Evolutionary conservation across 2,329 filamentous ascomycete species (phyloP).

Genomic region (Penicillium sp.): DNA sequence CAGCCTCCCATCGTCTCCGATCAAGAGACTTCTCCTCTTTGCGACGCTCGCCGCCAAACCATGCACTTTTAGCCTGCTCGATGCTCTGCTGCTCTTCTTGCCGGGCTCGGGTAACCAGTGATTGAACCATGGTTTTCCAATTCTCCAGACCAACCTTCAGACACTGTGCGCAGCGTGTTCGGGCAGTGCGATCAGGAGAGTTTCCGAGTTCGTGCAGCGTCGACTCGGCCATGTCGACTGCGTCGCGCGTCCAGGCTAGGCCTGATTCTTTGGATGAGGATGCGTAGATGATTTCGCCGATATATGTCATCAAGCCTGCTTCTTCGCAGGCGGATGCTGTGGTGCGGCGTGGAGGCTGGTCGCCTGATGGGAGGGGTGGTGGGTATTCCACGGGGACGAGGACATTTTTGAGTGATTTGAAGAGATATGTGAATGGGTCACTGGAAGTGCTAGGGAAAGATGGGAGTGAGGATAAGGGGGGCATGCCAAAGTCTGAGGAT

Average conservation of each 20-base stretch:
- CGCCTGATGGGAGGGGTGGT: constrained; percentile 64
- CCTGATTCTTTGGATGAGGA: constrained; percentile 64
- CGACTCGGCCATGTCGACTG: constrained; percentile 73
- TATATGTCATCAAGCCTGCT: constrained; percentile 79
- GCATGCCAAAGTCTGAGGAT: constrained; percentile 27
- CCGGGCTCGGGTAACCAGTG: constrained; percentile 50
- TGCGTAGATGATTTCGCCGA: constrained; percentile 87
- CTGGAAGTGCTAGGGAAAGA: constrained; percentile 19
- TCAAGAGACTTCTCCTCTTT: constrained; percentile 29
- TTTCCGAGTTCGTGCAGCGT: constrained; percentile 45
- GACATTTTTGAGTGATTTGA: constrained; percentile 42
- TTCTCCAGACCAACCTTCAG: constrained; percentile 72
- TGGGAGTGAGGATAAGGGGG: constrained; percentile 29
- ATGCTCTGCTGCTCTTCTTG: constrained; percentile 36
- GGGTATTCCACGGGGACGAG: constrained; percentile 63
- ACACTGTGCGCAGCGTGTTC: constrained; percentile 69
- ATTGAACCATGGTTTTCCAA: constrained; percentile 75
- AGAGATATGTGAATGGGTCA: constrained; percentile 33
- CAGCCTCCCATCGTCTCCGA: constrained; percentile 41
- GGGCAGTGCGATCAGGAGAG: constrained; percentile 38
- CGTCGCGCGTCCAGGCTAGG: constrained; percentile 84
- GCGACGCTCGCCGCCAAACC: constrained; percentile 34
- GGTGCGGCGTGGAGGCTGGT: constrained; percentile 62
- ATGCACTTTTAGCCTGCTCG: constrained; percentile 31
- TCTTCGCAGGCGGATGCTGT: constrained; percentile 72